A percentile compares a stretch with the other conserved stretches of the same genome.
Conservation (phyloP, 2,329 filamentous ascomycete genomes). For the Dichotomopilus funicola region DNA sequence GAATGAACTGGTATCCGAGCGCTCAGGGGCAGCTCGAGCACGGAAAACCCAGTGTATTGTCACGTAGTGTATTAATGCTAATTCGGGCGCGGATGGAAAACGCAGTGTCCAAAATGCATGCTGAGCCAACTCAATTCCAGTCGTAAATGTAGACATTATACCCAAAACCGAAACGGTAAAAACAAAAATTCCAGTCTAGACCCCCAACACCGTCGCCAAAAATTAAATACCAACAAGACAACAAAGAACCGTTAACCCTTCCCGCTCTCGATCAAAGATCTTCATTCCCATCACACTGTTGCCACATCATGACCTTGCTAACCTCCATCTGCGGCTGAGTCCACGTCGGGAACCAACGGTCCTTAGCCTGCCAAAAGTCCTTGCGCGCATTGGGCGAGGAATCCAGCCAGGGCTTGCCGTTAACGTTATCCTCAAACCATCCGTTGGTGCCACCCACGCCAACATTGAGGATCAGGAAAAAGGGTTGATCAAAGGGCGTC, state of each 20-base stretch:
- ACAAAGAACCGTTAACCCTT: background rate
- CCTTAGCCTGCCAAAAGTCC: slow-evolving; percentile 68
- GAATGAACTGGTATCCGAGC: background rate
- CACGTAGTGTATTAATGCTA: too few species aligned
- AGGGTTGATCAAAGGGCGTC: slow-evolving; percentile 68
- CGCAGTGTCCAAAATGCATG: background rate
- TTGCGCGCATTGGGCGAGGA: slow-evolving; percentile 56
- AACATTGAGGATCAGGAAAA: slow-evolving; percentile 70
- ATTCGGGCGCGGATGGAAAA: too few species aligned
- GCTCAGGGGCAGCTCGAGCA: too few species aligned
- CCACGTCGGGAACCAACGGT: slow-evolving; percentile 67
- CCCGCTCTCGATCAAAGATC: slow-evolving; percentile 32
- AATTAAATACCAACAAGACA: background rate
- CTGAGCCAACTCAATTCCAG: background rate
- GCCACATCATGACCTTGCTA: slow-evolving; percentile 63
- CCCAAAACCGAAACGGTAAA: background rate
- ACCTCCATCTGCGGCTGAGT: slow-evolving; percentile 60
- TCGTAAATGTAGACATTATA: slow-evolving; percentile 2
- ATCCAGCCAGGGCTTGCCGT: slow-evolving; percentile 75
- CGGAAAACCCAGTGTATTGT: too few species aligned
- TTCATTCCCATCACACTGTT: slow-evolving; percentile 59
- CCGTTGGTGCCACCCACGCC: slow-evolving; percentile 74
- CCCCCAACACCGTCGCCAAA: slow-evolving; percentile 9
- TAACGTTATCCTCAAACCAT: slow-evolving; percentile 70
- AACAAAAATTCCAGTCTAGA: slow-evolving; percentile 6